Evolutionary conservation across 148 eudicot species (phyloP).

Genomic region (Rhododendron henanense): DNA sequence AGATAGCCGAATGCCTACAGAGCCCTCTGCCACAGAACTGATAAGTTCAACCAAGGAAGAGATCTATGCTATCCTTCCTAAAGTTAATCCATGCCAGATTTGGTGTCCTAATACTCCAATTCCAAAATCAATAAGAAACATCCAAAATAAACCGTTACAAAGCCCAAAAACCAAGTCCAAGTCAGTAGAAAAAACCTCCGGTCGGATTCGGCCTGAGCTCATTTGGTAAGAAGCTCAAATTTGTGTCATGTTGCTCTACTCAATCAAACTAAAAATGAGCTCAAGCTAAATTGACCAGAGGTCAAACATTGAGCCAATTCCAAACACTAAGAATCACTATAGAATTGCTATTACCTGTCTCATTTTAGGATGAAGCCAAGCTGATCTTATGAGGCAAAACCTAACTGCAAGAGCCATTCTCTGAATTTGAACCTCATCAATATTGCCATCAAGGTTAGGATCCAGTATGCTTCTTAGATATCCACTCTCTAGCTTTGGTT

Average conservation of each 20-base stretch:
- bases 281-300: neutral
- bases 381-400: no score
- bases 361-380: no score
- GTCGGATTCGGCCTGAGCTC: neutral
- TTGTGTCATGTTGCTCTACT: neutral
- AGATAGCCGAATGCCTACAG: neutral
- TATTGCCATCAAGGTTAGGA: no score
- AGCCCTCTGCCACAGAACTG: neutral
- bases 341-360: no score
- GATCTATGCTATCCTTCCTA: neutral
- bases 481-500: no score
- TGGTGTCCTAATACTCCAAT: neutral
- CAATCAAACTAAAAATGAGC: neutral
- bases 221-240: neutral
- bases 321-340: neutral
- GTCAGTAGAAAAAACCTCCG: neutral
- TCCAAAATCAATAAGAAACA: neutral
- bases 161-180: neutral
- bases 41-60: neutral
- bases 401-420: no score
- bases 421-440: no score
- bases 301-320: neutral
- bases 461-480: no score
- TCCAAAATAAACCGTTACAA: neutral
- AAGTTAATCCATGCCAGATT: neutral